Conservation (phyloP, 345 rosid genomes). For the Arabidopsis suecica region DNA sequence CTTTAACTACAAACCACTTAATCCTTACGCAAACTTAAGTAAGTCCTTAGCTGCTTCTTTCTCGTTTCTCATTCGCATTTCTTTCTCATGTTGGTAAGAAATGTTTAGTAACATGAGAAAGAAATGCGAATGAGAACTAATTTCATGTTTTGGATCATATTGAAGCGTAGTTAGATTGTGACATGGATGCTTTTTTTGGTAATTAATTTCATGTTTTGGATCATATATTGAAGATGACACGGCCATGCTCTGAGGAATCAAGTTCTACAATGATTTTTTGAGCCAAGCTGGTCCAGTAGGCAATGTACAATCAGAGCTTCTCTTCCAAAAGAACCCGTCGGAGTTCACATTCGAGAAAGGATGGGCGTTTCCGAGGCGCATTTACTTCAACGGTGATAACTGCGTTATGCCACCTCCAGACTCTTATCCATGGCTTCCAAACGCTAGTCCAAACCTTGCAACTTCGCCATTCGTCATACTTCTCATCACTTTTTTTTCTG, state of each 20-base stretch:
- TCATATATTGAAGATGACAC: slow-evolving; percentile 68
- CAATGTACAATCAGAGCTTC: slow-evolving; percentile 87
- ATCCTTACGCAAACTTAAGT: slow-evolving; percentile 69
- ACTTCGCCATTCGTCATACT: slow-evolving; percentile 40
- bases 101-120: too few species aligned
- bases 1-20: slow-evolving; percentile 67
- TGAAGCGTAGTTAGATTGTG: neutral
- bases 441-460: slow-evolving; percentile 48
- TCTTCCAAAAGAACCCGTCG: slow-evolving; percentile 66
- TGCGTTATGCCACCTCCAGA: slow-evolving; percentile 93
- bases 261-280: slow-evolving; percentile 81
- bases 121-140: too few species aligned
- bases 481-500: slow-evolving; percentile 41
- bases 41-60: slow-evolving; percentile 43
- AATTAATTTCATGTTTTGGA: neutral
- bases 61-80: neutral
- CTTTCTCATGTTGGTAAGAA: neutral
- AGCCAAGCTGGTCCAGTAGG: slow-evolving; percentile 78
- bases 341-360: slow-evolving; percentile 81
- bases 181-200: too few species aligned
- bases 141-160: neutral
- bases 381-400: slow-evolving; percentile 88
- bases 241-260: slow-evolving; percentile 77
- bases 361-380: slow-evolving; percentile 90
- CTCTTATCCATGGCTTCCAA: slow-evolving; percentile 86